Conservation (phyloP, 805 yeast genomes). For the Schwanniomyces pseudopolymorphus region DNA sequence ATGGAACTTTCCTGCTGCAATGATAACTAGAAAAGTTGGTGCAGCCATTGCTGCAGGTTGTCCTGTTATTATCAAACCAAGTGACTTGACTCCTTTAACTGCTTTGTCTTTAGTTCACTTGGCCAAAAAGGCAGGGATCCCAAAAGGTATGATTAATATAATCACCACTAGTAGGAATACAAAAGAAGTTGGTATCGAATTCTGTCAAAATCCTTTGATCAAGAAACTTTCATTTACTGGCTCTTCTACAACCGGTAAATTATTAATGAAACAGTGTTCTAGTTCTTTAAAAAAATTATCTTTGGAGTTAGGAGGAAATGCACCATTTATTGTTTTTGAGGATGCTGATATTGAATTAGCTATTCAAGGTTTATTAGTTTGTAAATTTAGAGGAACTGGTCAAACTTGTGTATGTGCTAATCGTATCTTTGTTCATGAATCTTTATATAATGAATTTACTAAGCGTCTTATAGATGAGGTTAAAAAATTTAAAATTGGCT, state of each 20-base stretch:
- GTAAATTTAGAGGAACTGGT: constrained; percentile 48
- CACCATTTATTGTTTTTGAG: constrained; percentile 47
- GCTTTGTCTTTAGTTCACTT: constrained; percentile 42
- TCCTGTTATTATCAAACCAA: constrained; percentile 47
- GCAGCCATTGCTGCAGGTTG: constrained; percentile 50
- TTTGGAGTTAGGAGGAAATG: constrained; percentile 54
- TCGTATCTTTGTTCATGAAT: constrained; percentile 44
- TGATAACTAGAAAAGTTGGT: constrained; percentile 52
- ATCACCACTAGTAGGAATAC: constrained; percentile 41
- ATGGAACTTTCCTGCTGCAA: constrained; percentile 51
- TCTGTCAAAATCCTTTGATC: constrained; percentile 24
- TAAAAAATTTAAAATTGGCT: constrained; percentile 37
- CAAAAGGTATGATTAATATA: constrained; percentile 51
- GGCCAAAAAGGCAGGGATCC: constrained; percentile 41
- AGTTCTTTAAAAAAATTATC: constrained; percentile 46
- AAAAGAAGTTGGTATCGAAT: neutral
- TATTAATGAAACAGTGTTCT: constrained; percentile 39
- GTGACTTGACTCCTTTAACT: constrained; percentile 51
- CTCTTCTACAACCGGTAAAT: constrained; percentile 49
- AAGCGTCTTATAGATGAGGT: constrained; percentile 35
- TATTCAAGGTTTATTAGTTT: constrained; percentile 49
- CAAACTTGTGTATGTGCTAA: constrained; percentile 51
- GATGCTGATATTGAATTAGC: constrained; percentile 50
- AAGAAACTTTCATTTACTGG: constrained; percentile 58
- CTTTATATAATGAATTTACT: constrained; percentile 42